Evolutionary conservation across 129 eudicot genomes (phyloP).

Genomic region (Centrapalus pauciflorus): DNA sequence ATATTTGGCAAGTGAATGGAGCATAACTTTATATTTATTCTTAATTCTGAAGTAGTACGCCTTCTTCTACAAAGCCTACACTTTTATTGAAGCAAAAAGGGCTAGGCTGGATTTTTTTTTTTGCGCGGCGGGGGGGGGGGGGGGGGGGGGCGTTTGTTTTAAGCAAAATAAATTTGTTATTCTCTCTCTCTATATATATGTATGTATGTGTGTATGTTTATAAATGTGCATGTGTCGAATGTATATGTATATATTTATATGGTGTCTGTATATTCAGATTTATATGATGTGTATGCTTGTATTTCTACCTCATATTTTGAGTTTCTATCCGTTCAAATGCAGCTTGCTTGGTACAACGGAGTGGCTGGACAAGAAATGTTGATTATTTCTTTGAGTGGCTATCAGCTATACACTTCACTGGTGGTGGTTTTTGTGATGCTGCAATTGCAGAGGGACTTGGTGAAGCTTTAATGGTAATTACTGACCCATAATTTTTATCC

Average conservation of each 20-base stretch:
- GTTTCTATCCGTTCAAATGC: slow-evolving; percentile 15
- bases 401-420: slow-evolving; percentile 60
- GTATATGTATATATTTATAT: background rate
- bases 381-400: slow-evolving; percentile 79
- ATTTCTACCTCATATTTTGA: background rate
- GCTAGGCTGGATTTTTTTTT: background rate
- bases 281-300: background rate
- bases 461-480: slow-evolving; percentile 78
- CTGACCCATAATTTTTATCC: background rate
- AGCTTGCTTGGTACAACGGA: slow-evolving; percentile 76
- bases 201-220: background rate
- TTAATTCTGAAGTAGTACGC: background rate
- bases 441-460: slow-evolving; percentile 97
- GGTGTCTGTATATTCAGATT: background rate
- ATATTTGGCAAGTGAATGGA: background rate
- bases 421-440: slow-evolving; percentile 90
- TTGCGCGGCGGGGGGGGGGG: no score
- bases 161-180: no score
- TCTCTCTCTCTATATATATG: background rate
- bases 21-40: background rate
- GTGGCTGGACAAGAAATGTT: slow-evolving; percentile 85
- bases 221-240: background rate
- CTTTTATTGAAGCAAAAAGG: background rate
- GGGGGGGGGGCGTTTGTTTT: no score
- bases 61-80: background rate